A percentile compares a stretch with the other conserved stretches of the same genome.
Evolutionary conservation across 1,139 yeast species (phyloP).

Genomic region (Geotrichum carabidarum): DNA sequence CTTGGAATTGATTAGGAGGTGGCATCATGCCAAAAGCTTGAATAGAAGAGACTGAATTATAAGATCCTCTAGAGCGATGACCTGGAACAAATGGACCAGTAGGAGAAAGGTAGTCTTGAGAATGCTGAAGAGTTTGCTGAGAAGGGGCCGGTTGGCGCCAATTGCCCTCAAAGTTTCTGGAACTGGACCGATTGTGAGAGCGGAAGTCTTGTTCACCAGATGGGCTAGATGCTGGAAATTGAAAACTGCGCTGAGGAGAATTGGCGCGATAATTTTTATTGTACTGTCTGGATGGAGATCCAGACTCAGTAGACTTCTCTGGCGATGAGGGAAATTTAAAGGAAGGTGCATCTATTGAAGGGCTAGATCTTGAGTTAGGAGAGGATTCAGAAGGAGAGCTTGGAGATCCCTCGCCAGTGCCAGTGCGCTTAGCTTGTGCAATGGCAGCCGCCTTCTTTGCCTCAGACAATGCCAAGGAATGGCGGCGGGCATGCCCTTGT

Average conservation of each 20-base stretch:
- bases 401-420: slow-evolving; percentile 21
- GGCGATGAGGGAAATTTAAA: slow-evolving; percentile 55
- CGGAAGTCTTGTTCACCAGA: slow-evolving; percentile 1
- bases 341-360: slow-evolving; percentile 19
- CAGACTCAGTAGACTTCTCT: slow-evolving; percentile 26
- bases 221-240: slow-evolving; percentile 42
- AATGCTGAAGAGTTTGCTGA: slow-evolving; percentile 21
- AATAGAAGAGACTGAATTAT: slow-evolving; percentile 58
- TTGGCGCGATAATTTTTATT: slow-evolving; percentile 19
- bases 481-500: slow-evolving; percentile 81
- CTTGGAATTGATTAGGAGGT: slow-evolving; percentile 27
- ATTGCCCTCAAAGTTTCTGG: slow-evolving; percentile 49
- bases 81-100: slow-evolving; percentile 64
- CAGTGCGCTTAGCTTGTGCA: slow-evolving; percentile 57
- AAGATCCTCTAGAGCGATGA: slow-evolving; percentile 69
- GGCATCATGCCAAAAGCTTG: slow-evolving; percentile 29
- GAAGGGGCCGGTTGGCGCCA: slow-evolving; percentile 35
- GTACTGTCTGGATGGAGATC: slow-evolving; percentile 26
- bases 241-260: slow-evolving; percentile 41
- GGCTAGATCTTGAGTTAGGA: neutral
- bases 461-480: slow-evolving; percentile 84
- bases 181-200: slow-evolving; percentile 44
- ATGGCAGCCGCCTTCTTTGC: slow-evolving; percentile 97
- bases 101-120: slow-evolving; percentile 27
- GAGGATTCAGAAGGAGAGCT: slow-evolving; percentile 22